Base-by-base conservation (phyloP, 192 early-diverging fungal genomes). In the Gamsiella multidivaricata region DNA sequence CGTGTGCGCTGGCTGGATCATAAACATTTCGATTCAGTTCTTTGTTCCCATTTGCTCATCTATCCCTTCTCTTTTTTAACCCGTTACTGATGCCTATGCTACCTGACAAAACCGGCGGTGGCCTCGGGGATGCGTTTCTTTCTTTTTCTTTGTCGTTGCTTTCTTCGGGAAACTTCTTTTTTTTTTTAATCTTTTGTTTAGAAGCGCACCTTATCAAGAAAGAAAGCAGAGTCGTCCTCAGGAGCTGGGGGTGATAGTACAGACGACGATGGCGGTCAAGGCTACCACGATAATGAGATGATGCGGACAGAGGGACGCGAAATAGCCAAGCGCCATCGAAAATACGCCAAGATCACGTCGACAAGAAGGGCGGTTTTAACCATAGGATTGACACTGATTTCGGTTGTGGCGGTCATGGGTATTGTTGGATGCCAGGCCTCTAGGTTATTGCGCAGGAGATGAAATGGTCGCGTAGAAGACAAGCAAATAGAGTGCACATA, bases 361-460 rank as follows among this genome's bases (percentile, higher is more conserved):
- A 78, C 74, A 15, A 54, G 74, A 20, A 41, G 74, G 9, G 52
- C 74, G 5, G 64, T 78, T 17, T n/a, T 78, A 31, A 78, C 74
- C 3, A 69, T 78, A 54, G 74, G 74, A 3, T 28, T 78, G 46
- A 78, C 74, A 0, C 22, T 78, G 14, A 28, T 78, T 31, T 78
- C 74, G 7, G 74, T 69, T 2, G 60, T 78, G 6, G 74, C 74
- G 7, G 54, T 78, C 10, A 58, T 78, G 65, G 74, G 74, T 11
- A 20, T 70, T 45, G 79, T 76, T n/a, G 80, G 58, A 8, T 69
- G 65, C 26, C 80, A 68, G 54, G 84, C 66, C 28, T 72, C 68
- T 42, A 78, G 50, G 33, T 54, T 69, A 67, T 39, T 78, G 51
- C 70, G 70, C 59, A 74, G 51, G 62, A 72, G 69, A 80, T 84